Conservation (phyloP, 257 asterid genomes). For the Lavandula angustifolia region DNA sequence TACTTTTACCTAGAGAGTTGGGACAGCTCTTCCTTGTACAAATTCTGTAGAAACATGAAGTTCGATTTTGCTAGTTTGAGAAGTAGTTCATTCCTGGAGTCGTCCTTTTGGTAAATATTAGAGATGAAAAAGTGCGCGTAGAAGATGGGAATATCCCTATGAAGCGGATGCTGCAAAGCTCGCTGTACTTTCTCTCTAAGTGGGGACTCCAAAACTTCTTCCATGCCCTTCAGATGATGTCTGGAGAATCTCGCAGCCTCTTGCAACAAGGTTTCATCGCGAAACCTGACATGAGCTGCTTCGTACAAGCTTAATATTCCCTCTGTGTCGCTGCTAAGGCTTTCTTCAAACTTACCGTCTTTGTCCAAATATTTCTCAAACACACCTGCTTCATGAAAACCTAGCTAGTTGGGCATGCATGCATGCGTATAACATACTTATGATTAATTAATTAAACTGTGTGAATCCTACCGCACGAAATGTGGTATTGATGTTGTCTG, state of each 20-base stretch:
- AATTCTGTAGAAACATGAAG: too few relatives aligned
- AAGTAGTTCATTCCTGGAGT: slow-evolving; percentile 3
- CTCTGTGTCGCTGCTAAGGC: not conserved
- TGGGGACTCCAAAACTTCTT: not conserved
- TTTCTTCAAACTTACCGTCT: slow-evolving; percentile 25
- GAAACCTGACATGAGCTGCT: slow-evolving; percentile 39
- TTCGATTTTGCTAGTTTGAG: not conserved
- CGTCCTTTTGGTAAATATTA: slow-evolving; percentile 22
- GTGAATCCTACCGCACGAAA: too few relatives aligned
- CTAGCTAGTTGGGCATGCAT: not conserved
- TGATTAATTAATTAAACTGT: too few relatives aligned
- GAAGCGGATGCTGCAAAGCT: too few relatives aligned
- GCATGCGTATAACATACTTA: not conserved
- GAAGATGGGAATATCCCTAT: not conserved
- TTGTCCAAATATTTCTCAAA: slow-evolving; percentile 31
- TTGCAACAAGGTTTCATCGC: slow-evolving; percentile 39
- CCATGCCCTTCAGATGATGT: not conserved
- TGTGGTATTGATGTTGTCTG: too few relatives aligned
- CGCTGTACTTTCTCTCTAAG: slow-evolving; percentile 25
- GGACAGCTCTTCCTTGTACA: too few relatives aligned
- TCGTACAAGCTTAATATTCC: slow-evolving; percentile 33
- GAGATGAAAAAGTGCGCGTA: slow-evolving; percentile 23
- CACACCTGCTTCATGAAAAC: not conserved
- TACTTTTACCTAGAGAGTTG: too few relatives aligned
- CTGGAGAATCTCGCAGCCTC: slow-evolving; percentile 34